phyloP scores from a whole-genome alignment of 805 yeast genomes.

The Candida takata region DNA sequence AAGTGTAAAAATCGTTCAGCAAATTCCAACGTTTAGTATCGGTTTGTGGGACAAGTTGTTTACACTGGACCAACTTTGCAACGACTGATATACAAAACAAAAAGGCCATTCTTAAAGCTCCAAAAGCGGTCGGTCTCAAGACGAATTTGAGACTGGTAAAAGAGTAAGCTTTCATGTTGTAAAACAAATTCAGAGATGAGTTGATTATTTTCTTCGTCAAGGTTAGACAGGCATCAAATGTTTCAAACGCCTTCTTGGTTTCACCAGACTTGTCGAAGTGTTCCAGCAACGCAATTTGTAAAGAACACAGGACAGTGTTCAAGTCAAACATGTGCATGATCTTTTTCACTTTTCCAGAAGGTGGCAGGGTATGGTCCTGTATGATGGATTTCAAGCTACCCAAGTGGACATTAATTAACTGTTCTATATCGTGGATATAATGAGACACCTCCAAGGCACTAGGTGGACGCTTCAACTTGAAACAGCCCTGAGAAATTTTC shows the following conservation, averaged over 20 bases:
- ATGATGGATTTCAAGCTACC: slow-evolving; percentile 21
- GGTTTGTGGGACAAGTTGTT: slow-evolving; percentile 5
- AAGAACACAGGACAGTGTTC: slow-evolving; percentile 26
- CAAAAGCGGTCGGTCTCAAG: slow-evolving; percentile 31
- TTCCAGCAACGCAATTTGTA: slow-evolving; percentile 32
- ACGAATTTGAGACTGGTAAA: slow-evolving; percentile 31
- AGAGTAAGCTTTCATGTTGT: slow-evolving; percentile 29
- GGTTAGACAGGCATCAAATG: slow-evolving; percentile 27
- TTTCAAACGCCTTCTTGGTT: slow-evolving; percentile 27
- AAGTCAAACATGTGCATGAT: slow-evolving; percentile 21
- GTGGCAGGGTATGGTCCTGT: slow-evolving; percentile 6
- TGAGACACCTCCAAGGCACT: slow-evolving; percentile 29
- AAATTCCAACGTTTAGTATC: slow-evolving; percentile 6
- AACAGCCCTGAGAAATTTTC: slow-evolving; percentile 25
- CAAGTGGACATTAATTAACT: slow-evolving; percentile 20
- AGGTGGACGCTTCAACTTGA: slow-evolving; percentile 29
- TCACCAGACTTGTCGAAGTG: slow-evolving; percentile 31
- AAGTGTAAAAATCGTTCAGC: slow-evolving; percentile 8
- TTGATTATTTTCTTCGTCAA: slow-evolving; percentile 28
- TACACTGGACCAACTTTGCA: slow-evolving; percentile 17
- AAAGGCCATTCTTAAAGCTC: slow-evolving; percentile 10
- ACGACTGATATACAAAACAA: slow-evolving; percentile 7
- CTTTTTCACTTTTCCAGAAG: slow-evolving; percentile 19
- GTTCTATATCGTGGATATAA: slow-evolving; percentile 29
- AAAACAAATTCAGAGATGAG: slow-evolving; percentile 26